Evolutionary conservation across 495 filamentous ascomycete genomes (phyloP), one percentile per base, ranked within the genome.

Genomic region (Parathielavia appendiculata): DNA sequence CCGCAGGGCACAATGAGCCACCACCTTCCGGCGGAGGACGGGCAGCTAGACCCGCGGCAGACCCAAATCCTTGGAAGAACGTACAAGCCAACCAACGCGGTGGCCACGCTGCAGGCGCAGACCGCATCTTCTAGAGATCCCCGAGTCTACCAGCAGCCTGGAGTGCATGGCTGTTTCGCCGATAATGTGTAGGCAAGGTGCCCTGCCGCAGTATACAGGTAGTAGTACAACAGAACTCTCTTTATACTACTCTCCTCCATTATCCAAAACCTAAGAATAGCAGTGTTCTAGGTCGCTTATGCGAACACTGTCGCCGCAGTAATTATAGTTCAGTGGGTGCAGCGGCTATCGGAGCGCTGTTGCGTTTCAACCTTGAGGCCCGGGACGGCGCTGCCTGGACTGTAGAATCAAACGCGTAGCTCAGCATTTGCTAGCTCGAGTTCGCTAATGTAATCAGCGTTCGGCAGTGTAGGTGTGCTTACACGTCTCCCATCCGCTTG

Each of bases 41-140:
- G 73, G 16, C 75, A 78, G 58, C 22, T 66, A 19, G 79, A 84
- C 51, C 73, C 75, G 61, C 73, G 80, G 60, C 76, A 78, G 57
- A 59, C 72, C 59, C 78, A 78, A 60, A 67, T 73, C 60, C 76
- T 76, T 55, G 72, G 71, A 44, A 57, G 71, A 66, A 64, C 73
- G 60, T 83, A 82, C 68, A 76, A 91, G 66, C 78, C 85, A 69
- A 78, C 85, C 62, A 85, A 79, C 63, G 74, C 84, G 30, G 79
- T 85, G 54, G 75, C 83, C 51, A 73, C 83, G 50, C 60, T 75
- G 45, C 76, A 72, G 58, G 67, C 68, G 41, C 72, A 71, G 60
- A 64, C 69, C 39, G 71, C 61, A 44, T 67, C 77, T 26, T 75
- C 74, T 30, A 72, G 66, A 39, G 59, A 69, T 6, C 60, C 67